These are phyloP conservation scores for Vanderwaltozyma polyspora DNA, from an alignment of 805 yeast genomes.

Conservation along the genomic window DNA sequence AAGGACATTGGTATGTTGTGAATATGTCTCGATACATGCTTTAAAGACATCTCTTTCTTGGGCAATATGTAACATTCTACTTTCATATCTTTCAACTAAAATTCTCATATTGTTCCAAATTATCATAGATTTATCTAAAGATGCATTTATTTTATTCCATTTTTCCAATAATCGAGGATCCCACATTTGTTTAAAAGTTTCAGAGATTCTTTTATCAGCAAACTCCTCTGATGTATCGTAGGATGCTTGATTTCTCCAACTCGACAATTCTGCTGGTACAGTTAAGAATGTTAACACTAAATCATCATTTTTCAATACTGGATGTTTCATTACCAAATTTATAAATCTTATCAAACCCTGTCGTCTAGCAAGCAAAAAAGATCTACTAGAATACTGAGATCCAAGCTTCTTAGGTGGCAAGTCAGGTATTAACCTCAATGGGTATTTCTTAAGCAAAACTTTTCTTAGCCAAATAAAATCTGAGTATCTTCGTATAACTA, in stretches of 20 bases:
- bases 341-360: constrained; percentile 73
- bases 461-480: constrained; percentile 90
- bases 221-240: constrained; percentile 64
- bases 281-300: constrained; percentile 68
- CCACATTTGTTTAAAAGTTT: constrained; percentile 36
- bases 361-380: constrained; percentile 70
- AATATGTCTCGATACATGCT: constrained; percentile 43
- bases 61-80: constrained; percentile 49
- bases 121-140: constrained; percentile 35
- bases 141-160: constrained; percentile 31
- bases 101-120: constrained; percentile 45
- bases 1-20: constrained; percentile 34
- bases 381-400: constrained; percentile 52
- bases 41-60: constrained; percentile 55
- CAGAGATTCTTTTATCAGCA: constrained; percentile 46
- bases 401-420: constrained; percentile 59
- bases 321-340: constrained; percentile 73
- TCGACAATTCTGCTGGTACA: constrained; percentile 73
- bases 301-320: constrained; percentile 60
- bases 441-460: constrained; percentile 60
- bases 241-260: constrained; percentile 73
- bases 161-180: constrained; percentile 26
- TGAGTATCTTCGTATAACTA: constrained; percentile 70
- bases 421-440: constrained; percentile 80
- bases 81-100: constrained; percentile 65